Evolutionary conservation across 441 rosid species (phyloP).

Genomic region (Metrosideros polymorpha): DNA sequence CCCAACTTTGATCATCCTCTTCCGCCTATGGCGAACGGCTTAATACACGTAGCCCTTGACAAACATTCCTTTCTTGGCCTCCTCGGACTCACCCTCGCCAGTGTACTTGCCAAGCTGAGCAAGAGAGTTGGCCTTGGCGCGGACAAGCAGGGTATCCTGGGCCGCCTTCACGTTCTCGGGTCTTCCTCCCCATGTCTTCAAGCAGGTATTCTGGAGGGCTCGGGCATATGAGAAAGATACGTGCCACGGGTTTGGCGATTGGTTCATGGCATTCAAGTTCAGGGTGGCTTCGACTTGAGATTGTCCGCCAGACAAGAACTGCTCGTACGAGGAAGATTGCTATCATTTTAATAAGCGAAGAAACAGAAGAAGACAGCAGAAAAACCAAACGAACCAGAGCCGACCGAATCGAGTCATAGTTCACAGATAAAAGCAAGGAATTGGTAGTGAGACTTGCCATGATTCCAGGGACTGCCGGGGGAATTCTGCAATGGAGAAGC

Average conservation of each 20-base stretch:
- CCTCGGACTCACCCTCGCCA: conserved; percentile 87
- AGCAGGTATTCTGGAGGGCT: conserved; percentile 87
- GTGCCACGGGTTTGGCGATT: conserved; percentile 81
- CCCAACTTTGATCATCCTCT: background rate
- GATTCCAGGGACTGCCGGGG: conserved; percentile 84
- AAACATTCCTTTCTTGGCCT: conserved; percentile 85
- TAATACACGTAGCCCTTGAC: conserved; percentile 79
- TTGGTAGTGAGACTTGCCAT: conserved; percentile 38
- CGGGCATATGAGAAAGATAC: conserved; percentile 93
- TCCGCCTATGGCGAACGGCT: conserved; percentile 2
- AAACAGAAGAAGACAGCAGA: background rate
- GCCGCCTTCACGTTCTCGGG: conserved; percentile 79
- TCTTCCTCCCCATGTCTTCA: conserved; percentile 92
- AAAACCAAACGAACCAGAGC: background rate
- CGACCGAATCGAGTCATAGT: background rate
- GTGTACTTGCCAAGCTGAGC: conserved; percentile 96
- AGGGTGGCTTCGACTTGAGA: conserved; percentile 90
- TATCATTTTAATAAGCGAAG: background rate
- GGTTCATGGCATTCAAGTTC: conserved; percentile 96
- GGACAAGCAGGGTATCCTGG: conserved; percentile 52
- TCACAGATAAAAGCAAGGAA: background rate
- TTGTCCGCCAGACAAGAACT: conserved; percentile 96
- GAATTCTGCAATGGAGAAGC: conserved; percentile 70
- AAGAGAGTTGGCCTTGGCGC: conserved; percentile 82
- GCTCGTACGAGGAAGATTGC: conserved; percentile 7